Conservation (phyloP, 2,329 filamentous ascomycete species). For the Diplodia seriata region DNA sequence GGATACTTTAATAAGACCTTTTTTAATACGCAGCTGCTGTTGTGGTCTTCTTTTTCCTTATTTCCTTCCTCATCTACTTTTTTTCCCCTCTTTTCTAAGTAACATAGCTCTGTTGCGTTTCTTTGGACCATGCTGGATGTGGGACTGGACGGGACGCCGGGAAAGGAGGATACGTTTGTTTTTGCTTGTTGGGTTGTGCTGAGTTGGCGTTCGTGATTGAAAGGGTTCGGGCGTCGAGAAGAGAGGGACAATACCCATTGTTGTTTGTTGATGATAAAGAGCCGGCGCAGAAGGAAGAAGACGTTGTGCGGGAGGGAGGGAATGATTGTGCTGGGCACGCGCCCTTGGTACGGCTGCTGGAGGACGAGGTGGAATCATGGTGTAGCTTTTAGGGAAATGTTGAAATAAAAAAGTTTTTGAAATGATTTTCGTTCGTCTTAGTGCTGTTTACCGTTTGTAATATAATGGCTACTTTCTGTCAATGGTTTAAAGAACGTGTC, state of each 20-base stretch:
- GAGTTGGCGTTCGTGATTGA: not conserved
- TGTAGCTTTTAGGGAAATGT: not conserved
- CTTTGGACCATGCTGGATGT: constrained; percentile 29
- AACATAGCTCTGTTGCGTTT: constrained; percentile 4
- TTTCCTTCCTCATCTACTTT: not conserved
- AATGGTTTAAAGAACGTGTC: not conserved
- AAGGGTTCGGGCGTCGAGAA: constrained; percentile 1
- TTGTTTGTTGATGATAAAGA: constrained; percentile 2
- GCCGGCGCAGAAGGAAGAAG: not conserved
- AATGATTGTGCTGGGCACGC: constrained; percentile 4
- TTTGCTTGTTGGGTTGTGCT: not conserved
- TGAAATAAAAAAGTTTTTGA: not conserved
- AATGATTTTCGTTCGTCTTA: not conserved
- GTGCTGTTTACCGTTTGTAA: not conserved
- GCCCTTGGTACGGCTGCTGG: not conserved
- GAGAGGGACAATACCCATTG: constrained; percentile 13
- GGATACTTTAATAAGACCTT: constrained; percentile 7
- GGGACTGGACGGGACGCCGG: constrained; percentile 1
- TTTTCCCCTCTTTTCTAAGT: not conserved
- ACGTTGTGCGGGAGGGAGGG: not conserved
- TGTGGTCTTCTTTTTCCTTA: not conserved
- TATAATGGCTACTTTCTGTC: no score
- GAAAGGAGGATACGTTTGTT: not conserved
- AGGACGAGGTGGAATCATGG: not conserved
- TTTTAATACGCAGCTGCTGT: constrained; percentile 10